Percentiles rank a stretch among this genome's conserved stretches.
phyloP scores from a whole-genome alignment of 345 rosid genomes.

The Sonneratia caseolaris region DNA sequence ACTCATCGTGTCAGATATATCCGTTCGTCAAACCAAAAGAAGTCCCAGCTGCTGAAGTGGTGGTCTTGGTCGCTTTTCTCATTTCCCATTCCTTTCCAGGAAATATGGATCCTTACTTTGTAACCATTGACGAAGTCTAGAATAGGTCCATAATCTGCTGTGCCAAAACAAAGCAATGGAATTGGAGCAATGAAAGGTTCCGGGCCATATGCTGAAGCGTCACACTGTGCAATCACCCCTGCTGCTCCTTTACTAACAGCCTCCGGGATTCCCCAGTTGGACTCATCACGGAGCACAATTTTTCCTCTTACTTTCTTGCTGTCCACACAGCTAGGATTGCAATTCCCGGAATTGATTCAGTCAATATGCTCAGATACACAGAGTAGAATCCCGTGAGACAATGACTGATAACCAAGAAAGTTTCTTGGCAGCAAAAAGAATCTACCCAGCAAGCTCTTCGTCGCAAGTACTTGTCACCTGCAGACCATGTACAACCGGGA shows the following conservation, averaged over 20 bases:
- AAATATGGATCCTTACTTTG: background rate
- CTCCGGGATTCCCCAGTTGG: background rate
- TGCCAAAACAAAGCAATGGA: background rate
- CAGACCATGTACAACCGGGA: background rate
- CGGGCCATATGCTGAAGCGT: background rate
- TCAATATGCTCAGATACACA: background rate
- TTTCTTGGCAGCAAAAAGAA: background rate
- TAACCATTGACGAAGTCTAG: background rate
- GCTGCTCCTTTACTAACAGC: background rate
- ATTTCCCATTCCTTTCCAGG: background rate
- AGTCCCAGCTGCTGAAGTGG: background rate
- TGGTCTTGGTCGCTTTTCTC: background rate
- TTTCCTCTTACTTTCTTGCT: slow-evolving; percentile 2
- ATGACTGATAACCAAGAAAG: background rate
- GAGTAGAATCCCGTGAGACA: background rate
- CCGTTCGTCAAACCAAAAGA: too few relatives aligned
- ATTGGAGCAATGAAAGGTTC: background rate
- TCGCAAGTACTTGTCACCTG: background rate
- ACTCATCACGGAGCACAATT: slow-evolving; percentile 2
- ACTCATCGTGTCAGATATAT: background rate
- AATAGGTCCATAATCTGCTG: background rate
- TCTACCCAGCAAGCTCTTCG: background rate
- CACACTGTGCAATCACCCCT: background rate
- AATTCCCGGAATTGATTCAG: background rate
- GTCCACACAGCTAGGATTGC: slow-evolving; percentile 1